Evolutionary conservation across 768 basidiomycete genomes (phyloP), one percentile per base, ranked within the genome.

Genomic region (Boletellus ananiceps): DNA sequence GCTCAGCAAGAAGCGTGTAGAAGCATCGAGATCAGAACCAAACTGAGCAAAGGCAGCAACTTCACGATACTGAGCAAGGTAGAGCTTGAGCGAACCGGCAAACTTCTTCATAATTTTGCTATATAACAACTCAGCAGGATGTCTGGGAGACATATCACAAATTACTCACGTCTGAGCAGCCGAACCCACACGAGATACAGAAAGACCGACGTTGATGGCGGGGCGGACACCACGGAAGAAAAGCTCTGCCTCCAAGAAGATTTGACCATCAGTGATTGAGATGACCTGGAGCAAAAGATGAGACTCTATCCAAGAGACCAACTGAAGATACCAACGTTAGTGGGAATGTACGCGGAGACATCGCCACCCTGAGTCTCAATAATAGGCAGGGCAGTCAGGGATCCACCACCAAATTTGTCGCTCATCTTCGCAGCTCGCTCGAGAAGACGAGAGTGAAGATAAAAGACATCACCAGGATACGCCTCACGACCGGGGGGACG

Each of bases 191-290:
- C 96, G 96, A 55, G 96, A 99, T 60, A 99, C 96, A 52, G 96
- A 99, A 55, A 98, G 92, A 94, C 96, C 96, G 80, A 99, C 96
- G 78, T 98, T 98, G 74, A 98, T 98, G 59, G 96, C 96, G 47
- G 96, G 95, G 69, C 95, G 92, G 60, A 97, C 88, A 84, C 96
- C 96, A 80, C 96, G 94, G 93, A 99, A 97, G 93, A 99, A 99
- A 68, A 97, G 87, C 71, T 97, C 95, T 65, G 95, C 93, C 73
- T 98, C 95, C 88, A 98, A 88, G 88, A 98, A 98, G 75, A 96
- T 95, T 74, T 97, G 94, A 66, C 96, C 96, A 66, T 99, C 95
- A 44, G 96, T 99, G 71, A 99, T 99, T 65, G 96, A 98, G 67
- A 99, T 99, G 68, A 99, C 94, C 91, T 96, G 42, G 59, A 58